A percentile compares a stretch with the other conserved stretches of the same genome.
phyloP scores from a whole-genome alignment of 2,329 filamentous ascomycete species.

The Capronia epimyces region DNA sequence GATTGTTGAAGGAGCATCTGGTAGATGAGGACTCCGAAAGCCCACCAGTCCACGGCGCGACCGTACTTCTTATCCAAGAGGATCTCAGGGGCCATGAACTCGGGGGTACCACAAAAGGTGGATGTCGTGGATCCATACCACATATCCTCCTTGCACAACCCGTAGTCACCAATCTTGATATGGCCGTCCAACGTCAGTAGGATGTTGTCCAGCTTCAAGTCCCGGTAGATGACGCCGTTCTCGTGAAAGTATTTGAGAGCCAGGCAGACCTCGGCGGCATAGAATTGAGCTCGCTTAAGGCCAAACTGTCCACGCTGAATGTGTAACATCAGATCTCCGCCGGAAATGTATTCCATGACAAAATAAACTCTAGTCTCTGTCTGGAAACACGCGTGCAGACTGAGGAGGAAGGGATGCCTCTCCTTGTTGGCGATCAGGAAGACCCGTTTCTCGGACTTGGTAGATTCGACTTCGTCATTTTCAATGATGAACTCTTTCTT shows the following conservation, averaged over 20 bases:
- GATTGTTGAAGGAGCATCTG: slow-evolving; percentile 99
- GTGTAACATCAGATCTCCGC: slow-evolving; percentile 97
- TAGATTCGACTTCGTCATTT: slow-evolving; percentile 98
- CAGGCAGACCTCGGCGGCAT: slow-evolving; percentile 93
- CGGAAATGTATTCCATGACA: slow-evolving; percentile 98
- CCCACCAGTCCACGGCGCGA: slow-evolving; percentile 98
- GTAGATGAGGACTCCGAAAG: slow-evolving; percentile 97
- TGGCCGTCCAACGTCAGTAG: slow-evolving; percentile 90
- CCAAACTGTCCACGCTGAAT: slow-evolving; percentile 96
- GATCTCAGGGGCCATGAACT: slow-evolving; percentile 99
- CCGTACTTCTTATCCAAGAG: slow-evolving; percentile 97
- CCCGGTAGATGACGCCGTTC: slow-evolving; percentile 94
- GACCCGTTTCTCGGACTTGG: slow-evolving; percentile 92
- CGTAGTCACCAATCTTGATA: slow-evolving; percentile 98
- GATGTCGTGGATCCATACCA: slow-evolving; percentile 96
- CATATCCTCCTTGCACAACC: slow-evolving; percentile 99
- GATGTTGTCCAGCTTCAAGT: slow-evolving; percentile 80
- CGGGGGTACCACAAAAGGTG: slow-evolving; percentile 98
- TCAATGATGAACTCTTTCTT: slow-evolving; percentile 99
- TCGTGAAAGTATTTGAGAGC: slow-evolving; percentile 99
- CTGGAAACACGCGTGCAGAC: slow-evolving; percentile 95
- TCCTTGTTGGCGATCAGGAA: slow-evolving; percentile 97
- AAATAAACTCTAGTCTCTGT: slow-evolving; percentile 98
- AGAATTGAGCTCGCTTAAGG: slow-evolving; percentile 95
- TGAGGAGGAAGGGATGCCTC: slow-evolving; percentile 90